A percentile compares a stretch with the other conserved stretches of the same genome.
These are phyloP conservation scores for Xanthoceras sorbifolium DNA, from an alignment of 345 rosid genomes.

Conservation along the genomic window DNA sequence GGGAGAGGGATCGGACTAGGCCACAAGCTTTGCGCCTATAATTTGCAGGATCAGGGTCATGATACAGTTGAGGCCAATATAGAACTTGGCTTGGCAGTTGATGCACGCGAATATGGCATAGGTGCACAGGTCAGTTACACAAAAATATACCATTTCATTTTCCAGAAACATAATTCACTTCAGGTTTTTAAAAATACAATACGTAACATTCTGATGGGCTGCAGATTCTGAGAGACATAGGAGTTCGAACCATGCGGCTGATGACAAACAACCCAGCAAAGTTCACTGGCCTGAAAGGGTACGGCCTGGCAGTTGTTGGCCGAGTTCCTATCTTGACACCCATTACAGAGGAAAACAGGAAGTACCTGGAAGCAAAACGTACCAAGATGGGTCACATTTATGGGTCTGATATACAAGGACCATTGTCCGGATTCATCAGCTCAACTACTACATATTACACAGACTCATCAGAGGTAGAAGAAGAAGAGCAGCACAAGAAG, in stretches of 20 bases:
- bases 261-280: slow-evolving; percentile 96
- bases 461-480: slow-evolving; percentile 19
- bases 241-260: slow-evolving; percentile 76
- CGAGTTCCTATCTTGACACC: slow-evolving; percentile 82
- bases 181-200: no score
- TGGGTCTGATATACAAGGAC: slow-evolving; percentile 63
- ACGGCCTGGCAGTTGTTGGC: slow-evolving; percentile 79
- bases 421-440: slow-evolving; percentile 40
- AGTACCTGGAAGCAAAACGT: slow-evolving; percentile 79
- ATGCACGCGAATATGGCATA: slow-evolving; percentile 84
- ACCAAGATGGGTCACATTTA: slow-evolving; percentile 88
- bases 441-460: slow-evolving; percentile 19
- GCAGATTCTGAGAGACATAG: slow-evolving; percentile 79
- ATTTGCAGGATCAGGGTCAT: slow-evolving; percentile 86
- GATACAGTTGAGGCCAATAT: slow-evolving; percentile 87
- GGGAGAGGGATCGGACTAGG: slow-evolving; percentile 94
- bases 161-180: neutral
- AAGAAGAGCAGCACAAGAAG: slow-evolving; percentile 4
- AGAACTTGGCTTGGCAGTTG: slow-evolving; percentile 81
- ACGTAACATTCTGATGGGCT: no score
- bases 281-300: slow-evolving; percentile 80
- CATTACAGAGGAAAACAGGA: slow-evolving; percentile 77
- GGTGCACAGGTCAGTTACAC: slow-evolving; percentile 76
- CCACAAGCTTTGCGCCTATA: slow-evolving; percentile 82
- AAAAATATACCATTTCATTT: neutral